These are phyloP conservation scores for Canariomyces notabilis DNA, from an alignment of 2,329 filamentous ascomycete genomes.

Conservation along the genomic window DNA sequence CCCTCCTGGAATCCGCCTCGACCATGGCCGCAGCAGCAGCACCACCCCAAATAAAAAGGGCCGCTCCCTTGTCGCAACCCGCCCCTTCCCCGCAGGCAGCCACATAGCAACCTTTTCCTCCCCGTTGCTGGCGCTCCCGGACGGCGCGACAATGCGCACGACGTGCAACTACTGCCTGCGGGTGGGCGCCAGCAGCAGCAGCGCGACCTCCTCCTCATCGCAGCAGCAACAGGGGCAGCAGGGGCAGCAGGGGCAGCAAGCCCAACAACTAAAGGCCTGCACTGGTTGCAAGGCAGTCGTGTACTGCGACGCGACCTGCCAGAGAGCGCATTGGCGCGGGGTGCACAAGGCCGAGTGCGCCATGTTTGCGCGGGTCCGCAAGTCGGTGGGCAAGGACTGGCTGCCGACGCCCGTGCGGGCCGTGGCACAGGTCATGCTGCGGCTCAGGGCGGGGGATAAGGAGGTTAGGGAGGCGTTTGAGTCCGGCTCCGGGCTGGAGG, in stretches of 20 bases:
- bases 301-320: conserved; percentile 53
- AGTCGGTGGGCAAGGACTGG: conserved; percentile 27
- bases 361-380: conserved; percentile 36
- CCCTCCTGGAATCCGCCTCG: conserved; percentile 11
- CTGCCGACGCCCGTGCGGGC: conserved; percentile 53
- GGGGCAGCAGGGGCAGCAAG: neutral
- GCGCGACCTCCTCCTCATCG: conserved; percentile 13
- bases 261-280: conserved; percentile 40
- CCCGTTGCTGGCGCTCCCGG: conserved; percentile 45
- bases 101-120: conserved; percentile 41
- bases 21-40: conserved; percentile 1
- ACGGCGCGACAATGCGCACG: conserved; percentile 35
- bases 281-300: conserved; percentile 47
- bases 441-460: conserved; percentile 23
- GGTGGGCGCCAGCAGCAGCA: conserved; percentile 12
- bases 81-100: conserved; percentile 40
- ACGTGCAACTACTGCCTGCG: conserved; percentile 49
- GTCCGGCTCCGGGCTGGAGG: conserved; percentile 35
- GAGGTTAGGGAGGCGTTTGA: conserved; percentile 31
- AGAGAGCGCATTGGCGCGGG: conserved; percentile 47
- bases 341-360: conserved; percentile 53
- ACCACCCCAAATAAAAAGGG: conserved; percentile 28
- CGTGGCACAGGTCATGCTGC: conserved; percentile 46
- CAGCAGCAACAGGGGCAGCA: neutral
- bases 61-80: conserved; percentile 43